These are phyloP conservation scores for Cyberlindnera americana DNA, from an alignment of 805 yeast genomes.

Conservation along the genomic window DNA sequence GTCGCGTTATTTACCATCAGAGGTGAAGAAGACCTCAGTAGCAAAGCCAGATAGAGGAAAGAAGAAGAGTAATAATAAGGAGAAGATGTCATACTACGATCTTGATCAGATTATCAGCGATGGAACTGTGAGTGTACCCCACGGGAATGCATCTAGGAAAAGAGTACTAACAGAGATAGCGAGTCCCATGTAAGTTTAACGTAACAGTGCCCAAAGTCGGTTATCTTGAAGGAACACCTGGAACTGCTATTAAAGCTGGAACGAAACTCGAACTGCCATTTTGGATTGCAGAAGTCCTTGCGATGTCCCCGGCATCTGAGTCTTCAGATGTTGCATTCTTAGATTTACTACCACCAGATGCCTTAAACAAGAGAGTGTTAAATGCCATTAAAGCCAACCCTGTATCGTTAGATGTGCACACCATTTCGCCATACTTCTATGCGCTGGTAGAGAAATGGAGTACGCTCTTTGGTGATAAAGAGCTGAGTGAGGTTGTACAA, in stretches of 20 bases:
- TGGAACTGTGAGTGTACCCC: no score
- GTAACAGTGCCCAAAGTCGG: conserved; percentile 85
- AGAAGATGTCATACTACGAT: conserved; percentile 51
- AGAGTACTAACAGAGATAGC: conserved; percentile 31
- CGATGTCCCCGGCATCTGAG: conserved; percentile 39
- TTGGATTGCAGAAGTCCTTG: conserved; percentile 84
- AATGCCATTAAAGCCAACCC: conserved; percentile 83
- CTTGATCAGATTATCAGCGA: conserved; percentile 74
- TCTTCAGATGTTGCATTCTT: conserved; percentile 48
- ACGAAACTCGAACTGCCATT: conserved; percentile 76
- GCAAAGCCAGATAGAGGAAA: no score
- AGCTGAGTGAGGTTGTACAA: conserved; percentile 47
- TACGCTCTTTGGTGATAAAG: conserved; percentile 60
- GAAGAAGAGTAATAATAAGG: not conserved
- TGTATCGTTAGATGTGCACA: conserved; percentile 58
- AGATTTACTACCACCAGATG: conserved; percentile 67
- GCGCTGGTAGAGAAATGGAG: conserved; percentile 76
- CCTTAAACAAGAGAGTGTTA: conserved; percentile 57
- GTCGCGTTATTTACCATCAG: not conserved
- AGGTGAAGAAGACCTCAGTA: no score
- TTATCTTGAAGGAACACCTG: conserved; percentile 75
- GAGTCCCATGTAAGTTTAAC: conserved; percentile 76
- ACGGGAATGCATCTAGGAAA: no score
- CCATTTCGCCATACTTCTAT: conserved; percentile 65
- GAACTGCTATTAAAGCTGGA: conserved; percentile 50